These are phyloP conservation scores for Somion occarium DNA, from an alignment of 1,284 basidiomycete genomes.

Conservation along the genomic window DNA sequence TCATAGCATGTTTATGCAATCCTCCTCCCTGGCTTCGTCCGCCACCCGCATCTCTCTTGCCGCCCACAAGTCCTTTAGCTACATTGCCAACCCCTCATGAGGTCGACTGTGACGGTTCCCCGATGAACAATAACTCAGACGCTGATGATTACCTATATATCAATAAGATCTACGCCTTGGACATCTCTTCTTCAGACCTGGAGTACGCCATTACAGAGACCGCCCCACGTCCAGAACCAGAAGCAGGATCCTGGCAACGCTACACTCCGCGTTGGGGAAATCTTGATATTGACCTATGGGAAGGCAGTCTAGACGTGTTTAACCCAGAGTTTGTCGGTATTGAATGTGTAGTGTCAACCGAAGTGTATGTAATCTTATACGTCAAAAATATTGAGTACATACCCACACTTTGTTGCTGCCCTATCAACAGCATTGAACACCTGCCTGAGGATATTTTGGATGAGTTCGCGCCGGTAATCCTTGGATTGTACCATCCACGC, in stretches of 20 bases:
- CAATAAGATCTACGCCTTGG: constrained; percentile 59
- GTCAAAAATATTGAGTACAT: constrained; percentile 4
- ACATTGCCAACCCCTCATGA: background rate
- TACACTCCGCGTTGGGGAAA: constrained; percentile 62
- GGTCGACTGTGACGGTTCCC: background rate
- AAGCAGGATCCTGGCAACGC: constrained; percentile 10
- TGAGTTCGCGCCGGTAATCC: constrained; percentile 74
- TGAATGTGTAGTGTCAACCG: constrained; percentile 83
- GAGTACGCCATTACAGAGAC: constrained; percentile 45
- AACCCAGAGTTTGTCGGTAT: constrained; percentile 72
- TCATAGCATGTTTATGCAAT: constrained; percentile 65
- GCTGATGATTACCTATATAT: constrained; percentile 55
- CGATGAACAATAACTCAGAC: constrained; percentile 17
- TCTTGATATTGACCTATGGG: constrained; percentile 72
- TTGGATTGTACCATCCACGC: constrained; percentile 81
- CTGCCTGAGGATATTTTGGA: constrained; percentile 66
- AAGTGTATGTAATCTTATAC: constrained; percentile 61
- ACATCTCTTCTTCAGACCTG: constrained; percentile 52
- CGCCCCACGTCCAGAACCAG: constrained; percentile 25
- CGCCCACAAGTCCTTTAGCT: constrained; percentile 18
- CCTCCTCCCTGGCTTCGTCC: constrained; percentile 60
- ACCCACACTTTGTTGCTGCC: background rate
- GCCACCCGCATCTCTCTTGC: constrained; percentile 26
- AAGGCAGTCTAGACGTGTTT: constrained; percentile 73
- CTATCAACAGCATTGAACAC: constrained; percentile 75